Percentiles rank a stretch among this genome's conserved stretches.
Evolutionary conservation across 768 basidiomycete species (phyloP).

Genomic region (Lactarius trivialis): DNA sequence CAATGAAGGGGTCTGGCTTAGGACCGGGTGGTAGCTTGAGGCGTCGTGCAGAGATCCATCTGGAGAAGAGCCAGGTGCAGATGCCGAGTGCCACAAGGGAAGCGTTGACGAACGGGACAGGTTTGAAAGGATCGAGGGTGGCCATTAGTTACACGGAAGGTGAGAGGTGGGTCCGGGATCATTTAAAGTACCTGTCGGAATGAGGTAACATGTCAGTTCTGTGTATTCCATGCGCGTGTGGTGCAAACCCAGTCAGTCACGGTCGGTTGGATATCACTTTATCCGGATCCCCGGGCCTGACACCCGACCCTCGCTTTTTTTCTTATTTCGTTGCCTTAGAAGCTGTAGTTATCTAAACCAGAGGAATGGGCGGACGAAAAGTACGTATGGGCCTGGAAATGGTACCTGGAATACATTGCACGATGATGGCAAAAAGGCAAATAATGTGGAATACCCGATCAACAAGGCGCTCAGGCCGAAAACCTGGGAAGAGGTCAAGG

Average conservation of each 20-base stretch:
- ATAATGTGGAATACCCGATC: no score
- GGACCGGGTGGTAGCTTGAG: conserved; percentile 29
- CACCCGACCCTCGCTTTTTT: no score
- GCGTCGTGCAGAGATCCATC: conserved; percentile 19
- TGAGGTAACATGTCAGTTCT: no score
- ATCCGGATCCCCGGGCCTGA: no score
- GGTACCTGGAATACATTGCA: conserved; percentile 12
- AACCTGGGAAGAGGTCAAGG: background rate
- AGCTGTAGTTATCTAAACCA: no score
- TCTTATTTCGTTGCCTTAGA: no score
- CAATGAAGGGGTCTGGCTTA: conserved; percentile 28
- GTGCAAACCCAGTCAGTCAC: no score
- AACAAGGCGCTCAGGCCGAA: no score
- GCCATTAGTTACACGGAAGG: background rate
- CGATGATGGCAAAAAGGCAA: background rate
- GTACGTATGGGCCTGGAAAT: background rate
- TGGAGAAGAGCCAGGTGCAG: conserved; percentile 20
- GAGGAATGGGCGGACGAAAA: background rate
- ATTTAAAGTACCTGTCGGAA: no score
- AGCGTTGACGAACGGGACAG: background rate
- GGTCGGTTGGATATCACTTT: no score
- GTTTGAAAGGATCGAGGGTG: background rate
- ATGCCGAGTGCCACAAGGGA: conserved; percentile 5
- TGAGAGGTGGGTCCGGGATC: background rate
- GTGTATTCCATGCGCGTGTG: no score